Evolutionary conservation across 495 filamentous ascomycete genomes (phyloP), one percentile per base, ranked within the genome.

Genomic region (Annulohypoxylon nitens): DNA sequence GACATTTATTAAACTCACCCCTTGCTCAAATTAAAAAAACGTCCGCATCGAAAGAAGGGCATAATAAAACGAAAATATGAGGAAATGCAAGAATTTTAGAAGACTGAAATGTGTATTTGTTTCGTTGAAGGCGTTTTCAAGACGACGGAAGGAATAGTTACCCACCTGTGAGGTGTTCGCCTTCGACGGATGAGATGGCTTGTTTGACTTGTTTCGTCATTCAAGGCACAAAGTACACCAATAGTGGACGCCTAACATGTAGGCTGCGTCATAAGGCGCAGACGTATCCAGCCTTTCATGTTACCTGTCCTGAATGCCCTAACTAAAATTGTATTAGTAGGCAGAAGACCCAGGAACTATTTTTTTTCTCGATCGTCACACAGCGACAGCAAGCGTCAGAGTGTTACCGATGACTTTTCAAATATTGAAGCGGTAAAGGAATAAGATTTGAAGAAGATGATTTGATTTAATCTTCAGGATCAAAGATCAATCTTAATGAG

Each of bases 211-310:
- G 37, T 69, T 69, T 65, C 66, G 71, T 74, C 71, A 74, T 74
- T 30, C 37, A 34, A 41, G 7, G 34, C 23, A 55, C 41, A 14
- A 26, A 61, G 16, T 59, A 39, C 48, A 54, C 64, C 61, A 69
- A 64, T 63, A 59, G 37, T 59, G 34, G 48, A 58, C 25, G 62
- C 50, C 25, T 18, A 59, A 66, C 48, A 34, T 55, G 59, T 58
- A 51, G 45, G 45, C 54, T 75, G 67, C 72, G 72, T 75, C 72
- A 75, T 75, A 70, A 67, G 51, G 67, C 18, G 59, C 67, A 47
- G 25, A 47, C 62, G 37, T 69, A 74, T 67, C 66, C 33, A 67
- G 65, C 53, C 55, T 60, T 60, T 68, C 45, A 60, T 73, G 70
- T 47, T 60, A 73, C 60, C 51, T 69, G 54, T 73, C 53, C 43